These are phyloP conservation scores for Medicago ruthenica DNA, from an alignment of 306 rosid genomes.

Conservation along the genomic window DNA sequence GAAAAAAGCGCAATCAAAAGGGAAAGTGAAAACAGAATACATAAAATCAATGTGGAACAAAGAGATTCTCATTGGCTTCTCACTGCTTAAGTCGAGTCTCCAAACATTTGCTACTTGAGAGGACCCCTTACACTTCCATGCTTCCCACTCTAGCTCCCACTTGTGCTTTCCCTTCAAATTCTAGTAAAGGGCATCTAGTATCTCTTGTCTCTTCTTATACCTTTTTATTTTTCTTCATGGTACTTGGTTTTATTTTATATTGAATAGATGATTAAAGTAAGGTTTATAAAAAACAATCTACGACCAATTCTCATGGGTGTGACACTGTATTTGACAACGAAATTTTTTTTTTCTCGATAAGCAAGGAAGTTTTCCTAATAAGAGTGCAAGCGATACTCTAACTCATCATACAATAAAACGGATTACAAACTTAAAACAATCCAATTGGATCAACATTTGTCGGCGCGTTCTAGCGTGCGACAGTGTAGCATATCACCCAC, in stretches of 20 bases:
- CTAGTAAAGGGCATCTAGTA: constrained; percentile 31
- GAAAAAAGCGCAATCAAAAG: constrained; percentile 34
- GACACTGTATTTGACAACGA: neutral
- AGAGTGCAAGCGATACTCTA: too few species aligned
- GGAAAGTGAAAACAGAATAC: constrained; percentile 30
- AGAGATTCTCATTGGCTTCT: constrained; percentile 39
- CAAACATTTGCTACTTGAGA: constrained; percentile 46
- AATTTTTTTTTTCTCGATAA: too few species aligned
- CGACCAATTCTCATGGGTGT: neutral
- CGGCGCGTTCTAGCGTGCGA: too few species aligned
- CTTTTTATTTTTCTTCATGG: constrained; percentile 19
- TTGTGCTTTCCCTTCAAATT: constrained; percentile 37
- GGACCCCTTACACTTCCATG: constrained; percentile 45
- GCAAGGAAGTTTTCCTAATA: too few species aligned
- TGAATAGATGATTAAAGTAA: neutral
- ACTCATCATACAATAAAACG: too few species aligned
- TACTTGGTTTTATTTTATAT: neutral
- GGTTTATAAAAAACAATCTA: neutral
- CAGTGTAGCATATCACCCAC: too few species aligned
- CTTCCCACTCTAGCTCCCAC: constrained; percentile 31
- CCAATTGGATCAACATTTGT: too few species aligned
- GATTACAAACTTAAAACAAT: too few species aligned
- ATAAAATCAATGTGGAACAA: neutral
- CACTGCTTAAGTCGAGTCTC: constrained; percentile 37
- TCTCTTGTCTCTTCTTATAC: constrained; percentile 28